Evolutionary conservation across 257 asterid genomes (phyloP).

Genomic region (Solanum chaucha): DNA sequence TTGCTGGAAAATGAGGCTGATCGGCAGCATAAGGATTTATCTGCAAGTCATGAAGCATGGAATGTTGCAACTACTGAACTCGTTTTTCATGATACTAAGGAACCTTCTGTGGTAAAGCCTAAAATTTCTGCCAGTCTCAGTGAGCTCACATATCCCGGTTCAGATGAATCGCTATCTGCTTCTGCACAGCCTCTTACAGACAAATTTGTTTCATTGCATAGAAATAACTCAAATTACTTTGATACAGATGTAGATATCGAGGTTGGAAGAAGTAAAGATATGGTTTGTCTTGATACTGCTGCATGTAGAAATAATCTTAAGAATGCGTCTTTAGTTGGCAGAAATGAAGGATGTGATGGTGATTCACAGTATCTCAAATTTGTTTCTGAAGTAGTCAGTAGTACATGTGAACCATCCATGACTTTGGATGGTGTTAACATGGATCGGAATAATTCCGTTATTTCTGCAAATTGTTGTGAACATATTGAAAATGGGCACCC

Average conservation of each 20-base stretch:
- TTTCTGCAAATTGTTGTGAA: constrained; percentile 4
- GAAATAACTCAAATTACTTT: constrained; percentile 3
- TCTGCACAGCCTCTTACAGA: constrained; percentile 1
- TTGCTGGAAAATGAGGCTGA: constrained; percentile 25
- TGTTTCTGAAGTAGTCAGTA: not conserved
- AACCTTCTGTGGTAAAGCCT: constrained; percentile 6
- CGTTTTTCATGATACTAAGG: constrained; percentile 12
- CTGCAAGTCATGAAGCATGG: constrained; percentile 1
- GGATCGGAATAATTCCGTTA: not conserved
- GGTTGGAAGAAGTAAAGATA: constrained; percentile 4
- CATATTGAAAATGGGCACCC: constrained; percentile 7
- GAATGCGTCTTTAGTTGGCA: not conserved
- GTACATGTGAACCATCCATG: not conserved
- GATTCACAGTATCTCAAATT: not conserved
- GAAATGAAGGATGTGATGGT: not conserved
- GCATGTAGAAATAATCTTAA: not conserved
- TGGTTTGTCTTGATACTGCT: not conserved
- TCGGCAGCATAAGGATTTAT: constrained; percentile 6
- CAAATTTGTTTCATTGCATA: not conserved
- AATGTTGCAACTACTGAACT: constrained; percentile 6
- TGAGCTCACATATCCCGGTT: not conserved
- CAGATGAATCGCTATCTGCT: not conserved
- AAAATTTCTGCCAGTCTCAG: not conserved
- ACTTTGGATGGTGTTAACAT: not conserved
- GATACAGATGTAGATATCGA: not conserved